A percentile compares a stretch with the other conserved stretches of the same genome.
phyloP scores from a whole-genome alignment of 768 basidiomycete genomes.

The Lyophyllum atratum region DNA sequence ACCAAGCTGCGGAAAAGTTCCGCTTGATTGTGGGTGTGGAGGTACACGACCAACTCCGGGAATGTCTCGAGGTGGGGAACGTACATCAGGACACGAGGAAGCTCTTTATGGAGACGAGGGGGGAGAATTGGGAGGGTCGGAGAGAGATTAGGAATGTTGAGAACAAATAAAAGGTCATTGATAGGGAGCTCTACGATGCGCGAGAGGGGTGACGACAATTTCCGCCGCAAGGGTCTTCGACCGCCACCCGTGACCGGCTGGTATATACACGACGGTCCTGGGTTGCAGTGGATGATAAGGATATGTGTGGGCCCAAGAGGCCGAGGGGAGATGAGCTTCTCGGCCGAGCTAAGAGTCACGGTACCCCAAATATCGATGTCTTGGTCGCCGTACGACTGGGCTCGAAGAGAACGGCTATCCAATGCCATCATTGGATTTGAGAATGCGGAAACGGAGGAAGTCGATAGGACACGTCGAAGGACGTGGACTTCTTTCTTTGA shows the following conservation, averaged over 20 bases:
- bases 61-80: constrained; percentile 37
- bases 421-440: constrained; percentile 4
- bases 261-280: constrained; percentile 2
- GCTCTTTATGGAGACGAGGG: constrained; percentile 32
- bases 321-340: constrained; percentile 36
- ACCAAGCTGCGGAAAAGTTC: constrained; percentile 36
- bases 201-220: constrained; percentile 7
- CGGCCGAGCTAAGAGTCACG: constrained; percentile 25
- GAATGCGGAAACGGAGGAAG: constrained; percentile 21
- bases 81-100: constrained; percentile 31
- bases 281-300: constrained; percentile 24
- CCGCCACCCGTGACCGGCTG: constrained; percentile 1
- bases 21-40: constrained; percentile 41
- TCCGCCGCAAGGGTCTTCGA: not conserved
- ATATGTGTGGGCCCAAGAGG: constrained; percentile 38
- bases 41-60: constrained; percentile 34
- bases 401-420: constrained; percentile 17
- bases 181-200: constrained; percentile 34
- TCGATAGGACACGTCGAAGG: constrained; percentile 28
- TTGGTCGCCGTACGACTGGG: constrained; percentile 6
- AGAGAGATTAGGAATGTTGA: constrained; percentile 37
- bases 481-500: constrained; percentile 13
- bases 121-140: constrained; percentile 25
- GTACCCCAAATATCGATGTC: constrained; percentile 26
- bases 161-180: constrained; percentile 38